A percentile compares a stretch with the other conserved stretches of the same genome.
These are phyloP conservation scores for Coemansia umbellata DNA, from an alignment of 192 early-diverging fungal genomes.

Conservation along the genomic window DNA sequence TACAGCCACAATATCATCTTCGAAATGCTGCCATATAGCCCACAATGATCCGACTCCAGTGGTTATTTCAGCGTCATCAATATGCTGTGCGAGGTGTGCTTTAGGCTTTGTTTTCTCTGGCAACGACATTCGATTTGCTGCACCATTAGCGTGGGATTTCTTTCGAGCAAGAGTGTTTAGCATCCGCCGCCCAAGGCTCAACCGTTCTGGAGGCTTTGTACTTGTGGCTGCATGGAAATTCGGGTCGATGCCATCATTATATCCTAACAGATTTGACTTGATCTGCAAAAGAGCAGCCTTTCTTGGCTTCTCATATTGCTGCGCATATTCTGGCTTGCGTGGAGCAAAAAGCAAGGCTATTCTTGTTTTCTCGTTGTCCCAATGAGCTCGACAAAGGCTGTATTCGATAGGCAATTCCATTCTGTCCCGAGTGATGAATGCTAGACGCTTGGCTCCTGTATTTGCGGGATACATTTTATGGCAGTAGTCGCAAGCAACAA, in stretches of 20 bases:
- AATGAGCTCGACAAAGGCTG: constrained; percentile 31
- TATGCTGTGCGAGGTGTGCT: neutral
- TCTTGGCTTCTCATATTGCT: constrained; percentile 17
- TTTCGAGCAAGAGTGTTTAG: too few relatives aligned
- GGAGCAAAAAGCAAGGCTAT: constrained; percentile 37
- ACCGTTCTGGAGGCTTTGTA: too few relatives aligned
- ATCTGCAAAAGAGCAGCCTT: neutral
- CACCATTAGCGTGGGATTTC: too few relatives aligned
- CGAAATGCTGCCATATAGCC: constrained; percentile 16
- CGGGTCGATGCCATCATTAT: too few relatives aligned
- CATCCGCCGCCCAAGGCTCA: neutral
- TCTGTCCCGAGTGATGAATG: constrained; percentile 17
- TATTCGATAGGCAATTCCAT: constrained; percentile 26
- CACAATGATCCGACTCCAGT: neutral
- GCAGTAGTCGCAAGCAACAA: constrained; percentile 32
- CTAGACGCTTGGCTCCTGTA: constrained; percentile 19
- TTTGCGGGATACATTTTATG: constrained; percentile 29
- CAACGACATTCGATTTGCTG: too few relatives aligned
- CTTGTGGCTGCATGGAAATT: too few relatives aligned
- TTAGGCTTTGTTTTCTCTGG: too few relatives aligned
- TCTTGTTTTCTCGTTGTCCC: constrained; percentile 27
- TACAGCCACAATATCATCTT: constrained; percentile 29
- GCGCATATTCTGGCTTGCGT: constrained; percentile 11
- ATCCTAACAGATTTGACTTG: neutral
- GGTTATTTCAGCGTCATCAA: neutral